Conservation (phyloP, 345 rosid genomes). For the Hibiscus syriacus region DNA sequence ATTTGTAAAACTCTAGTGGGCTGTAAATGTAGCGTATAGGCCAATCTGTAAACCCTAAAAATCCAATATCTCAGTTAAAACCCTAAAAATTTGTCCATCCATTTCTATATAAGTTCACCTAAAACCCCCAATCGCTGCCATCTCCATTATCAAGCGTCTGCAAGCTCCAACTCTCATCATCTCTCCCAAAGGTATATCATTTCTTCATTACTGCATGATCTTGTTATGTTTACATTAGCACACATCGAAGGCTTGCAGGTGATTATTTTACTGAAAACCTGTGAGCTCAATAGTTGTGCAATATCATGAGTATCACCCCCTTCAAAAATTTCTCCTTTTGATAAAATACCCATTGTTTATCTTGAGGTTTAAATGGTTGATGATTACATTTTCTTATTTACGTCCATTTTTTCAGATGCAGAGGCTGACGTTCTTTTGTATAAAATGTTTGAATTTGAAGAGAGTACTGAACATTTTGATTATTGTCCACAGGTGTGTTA, state of each 20-base stretch:
- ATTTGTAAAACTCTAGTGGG: no score
- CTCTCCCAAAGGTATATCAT: neutral
- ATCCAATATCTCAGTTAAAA: no score
- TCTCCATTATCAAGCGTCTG: neutral
- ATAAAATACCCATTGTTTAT: constrained; percentile 11
- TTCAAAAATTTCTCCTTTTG: constrained; percentile 18
- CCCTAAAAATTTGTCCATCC: neutral
- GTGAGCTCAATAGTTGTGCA: constrained; percentile 81
- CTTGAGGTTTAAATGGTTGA: constrained; percentile 23
- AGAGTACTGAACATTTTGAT: neutral
- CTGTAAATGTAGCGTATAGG: no score
- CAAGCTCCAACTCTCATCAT: neutral
- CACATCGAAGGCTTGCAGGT: constrained; percentile 83
- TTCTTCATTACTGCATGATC: neutral
- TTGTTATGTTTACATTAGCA: constrained; percentile 29
- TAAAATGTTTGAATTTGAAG: neutral
- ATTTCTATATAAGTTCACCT: neutral
- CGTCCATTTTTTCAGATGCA: neutral
- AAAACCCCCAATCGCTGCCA: neutral
- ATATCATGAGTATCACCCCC: constrained; percentile 31
- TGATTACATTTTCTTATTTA: constrained; percentile 26
- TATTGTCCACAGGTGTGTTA: constrained; percentile 14
- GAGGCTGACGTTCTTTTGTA: neutral
- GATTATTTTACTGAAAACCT: constrained; percentile 22
- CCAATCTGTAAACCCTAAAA: no score